These are phyloP conservation scores for Komagataea norvegica DNA, from an alignment of 1,139 yeast species.

Conservation along the genomic window DNA sequence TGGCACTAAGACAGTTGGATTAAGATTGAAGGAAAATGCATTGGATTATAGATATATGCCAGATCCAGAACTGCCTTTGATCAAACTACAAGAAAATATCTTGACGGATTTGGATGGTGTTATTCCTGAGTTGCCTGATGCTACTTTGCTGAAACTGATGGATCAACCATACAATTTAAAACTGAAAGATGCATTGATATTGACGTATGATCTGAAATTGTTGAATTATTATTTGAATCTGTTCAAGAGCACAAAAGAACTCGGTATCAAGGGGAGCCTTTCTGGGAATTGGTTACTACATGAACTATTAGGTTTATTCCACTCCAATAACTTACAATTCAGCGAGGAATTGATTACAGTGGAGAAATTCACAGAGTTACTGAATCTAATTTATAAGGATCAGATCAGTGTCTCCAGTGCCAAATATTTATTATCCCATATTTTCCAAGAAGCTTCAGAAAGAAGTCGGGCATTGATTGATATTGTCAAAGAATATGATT, in stretches of 20 bases:
- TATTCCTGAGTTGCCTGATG: constrained; percentile 66
- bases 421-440: constrained; percentile 53
- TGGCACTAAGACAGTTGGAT: constrained; percentile 58
- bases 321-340: constrained; percentile 44
- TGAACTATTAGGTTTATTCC: constrained; percentile 67
- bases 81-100: constrained; percentile 43
- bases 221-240: constrained; percentile 23
- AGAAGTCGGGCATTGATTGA: constrained; percentile 30
- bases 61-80: constrained; percentile 77
- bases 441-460: constrained; percentile 39
- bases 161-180: constrained; percentile 52
- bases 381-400: constrained; percentile 35
- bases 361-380: constrained; percentile 39
- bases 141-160: constrained; percentile 45
- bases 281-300: constrained; percentile 84
- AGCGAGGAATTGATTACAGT: constrained; percentile 36
- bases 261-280: constrained; percentile 31
- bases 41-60: constrained; percentile 93
- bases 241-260: constrained; percentile 28
- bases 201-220: constrained; percentile 49
- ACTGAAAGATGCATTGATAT: constrained; percentile 66
- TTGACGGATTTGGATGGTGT: constrained; percentile 33
- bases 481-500: constrained; percentile 52
- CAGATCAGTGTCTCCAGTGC: constrained; percentile 57
- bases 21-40: constrained; percentile 74